A percentile compares a stretch with the other conserved stretches of the same genome.
These are phyloP conservation scores for Lactarius indigo DNA, from an alignment of 768 basidiomycete genomes.

Conservation along the genomic window DNA sequence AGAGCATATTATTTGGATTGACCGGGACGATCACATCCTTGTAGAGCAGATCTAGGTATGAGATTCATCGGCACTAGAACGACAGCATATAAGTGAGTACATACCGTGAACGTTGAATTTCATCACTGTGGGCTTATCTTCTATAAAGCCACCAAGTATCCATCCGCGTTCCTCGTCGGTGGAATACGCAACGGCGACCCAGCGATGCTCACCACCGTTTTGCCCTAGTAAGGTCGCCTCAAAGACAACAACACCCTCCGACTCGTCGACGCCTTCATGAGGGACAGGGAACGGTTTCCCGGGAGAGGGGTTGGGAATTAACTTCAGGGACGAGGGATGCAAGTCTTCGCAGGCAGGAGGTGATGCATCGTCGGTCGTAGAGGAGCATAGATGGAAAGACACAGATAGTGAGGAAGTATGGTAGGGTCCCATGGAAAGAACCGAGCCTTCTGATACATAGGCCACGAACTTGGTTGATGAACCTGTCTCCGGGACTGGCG, in stretches of 20 bases:
- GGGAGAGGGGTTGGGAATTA: conserved; percentile 58
- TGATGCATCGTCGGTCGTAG: not conserved
- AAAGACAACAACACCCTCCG: conserved; percentile 66
- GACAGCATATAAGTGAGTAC: conserved; percentile 28
- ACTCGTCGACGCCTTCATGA: conserved; percentile 67
- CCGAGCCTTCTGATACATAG: conserved; percentile 58
- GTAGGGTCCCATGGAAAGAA: conserved; percentile 50
- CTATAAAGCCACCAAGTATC: conserved; percentile 55
- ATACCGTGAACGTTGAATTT: conserved; percentile 44
- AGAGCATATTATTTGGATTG: conserved; percentile 38
- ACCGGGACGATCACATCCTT: conserved; percentile 31
- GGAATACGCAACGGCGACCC: conserved; percentile 54
- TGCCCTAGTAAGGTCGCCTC: conserved; percentile 43
- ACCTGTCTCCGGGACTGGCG: conserved; percentile 40
- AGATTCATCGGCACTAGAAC: conserved; percentile 14
- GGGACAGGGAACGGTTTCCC: conserved; percentile 61
- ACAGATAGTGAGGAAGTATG: conserved; percentile 43
- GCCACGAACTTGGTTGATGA: conserved; percentile 42
- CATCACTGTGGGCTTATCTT: conserved; percentile 32
- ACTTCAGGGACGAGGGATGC: conserved; percentile 47
- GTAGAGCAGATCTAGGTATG: conserved; percentile 15
- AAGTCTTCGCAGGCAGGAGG: conserved; percentile 24
- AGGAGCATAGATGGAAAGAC: conserved; percentile 46
- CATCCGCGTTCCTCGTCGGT: conserved; percentile 53
- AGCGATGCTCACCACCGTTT: conserved; percentile 30